Evolutionary conservation across 2,329 filamentous ascomycete species (phyloP), one percentile per base, ranked within the genome.

Genomic region (Ceratocystis cubensis): DNA sequence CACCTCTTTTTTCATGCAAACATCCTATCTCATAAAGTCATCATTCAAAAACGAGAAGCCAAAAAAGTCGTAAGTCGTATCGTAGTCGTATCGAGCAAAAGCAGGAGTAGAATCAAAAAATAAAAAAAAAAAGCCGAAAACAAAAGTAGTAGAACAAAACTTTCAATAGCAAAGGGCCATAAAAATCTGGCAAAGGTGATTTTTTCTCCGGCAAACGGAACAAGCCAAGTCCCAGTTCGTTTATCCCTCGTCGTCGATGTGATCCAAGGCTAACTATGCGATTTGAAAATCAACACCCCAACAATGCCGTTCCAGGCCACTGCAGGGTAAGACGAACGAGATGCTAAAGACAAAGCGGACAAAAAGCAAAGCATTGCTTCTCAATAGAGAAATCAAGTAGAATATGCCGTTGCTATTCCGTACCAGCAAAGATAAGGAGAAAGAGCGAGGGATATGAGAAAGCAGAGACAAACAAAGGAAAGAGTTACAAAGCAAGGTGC

Each of bases 401-500:
- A 33, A 15, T 7, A 53, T 13, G 48, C 22, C 10, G 22, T 25
- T 53, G 48, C 20, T 53, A 13, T 53, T 20, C 48, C 45, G 45
- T 48, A 20, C 2, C 17, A 48, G 5, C 25, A 20, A 25, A 59
- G 25, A 46, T 17, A 65, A 57, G 53, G 28, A 65, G 41, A 48
- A 53, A 59, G 41, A 33, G 62, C 46, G 33, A 20, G 41, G 37
- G 20, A 17, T 28, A 28, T 63, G 44, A 57, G 46, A 15, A 57
- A 65, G 46, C 33, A 65, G 37, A 8, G 50, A 33, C 25, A 57
- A 66, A 33, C 57, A 48, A 57, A 28, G 22, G 22, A 53, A 41
- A 65, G 50, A 65, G 61, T 61, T 57, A 61, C 46, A 57, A 56
- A 57, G 46, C 63, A 65, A 45, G 63, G 20, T n/a, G 57, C 28